phyloP scores from a whole-genome alignment of 2,329 filamentous ascomycete species.

The Diaporthe australafricana region DNA sequence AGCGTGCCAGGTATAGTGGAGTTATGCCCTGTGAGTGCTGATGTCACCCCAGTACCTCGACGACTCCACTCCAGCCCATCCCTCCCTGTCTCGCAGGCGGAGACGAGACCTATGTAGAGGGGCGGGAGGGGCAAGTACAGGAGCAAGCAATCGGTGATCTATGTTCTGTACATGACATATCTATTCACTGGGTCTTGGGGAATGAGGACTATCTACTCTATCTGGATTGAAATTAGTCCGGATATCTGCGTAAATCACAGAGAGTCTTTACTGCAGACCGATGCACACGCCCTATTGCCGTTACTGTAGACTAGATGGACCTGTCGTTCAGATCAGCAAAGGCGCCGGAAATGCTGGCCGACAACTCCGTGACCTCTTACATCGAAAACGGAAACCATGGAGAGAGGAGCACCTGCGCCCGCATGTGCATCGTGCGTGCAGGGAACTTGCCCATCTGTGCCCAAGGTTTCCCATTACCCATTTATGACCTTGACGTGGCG shows the following conservation, averaged over 20 bases:
- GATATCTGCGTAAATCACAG: neutral
- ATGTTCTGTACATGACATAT: neutral
- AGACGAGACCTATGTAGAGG: too few relatives aligned
- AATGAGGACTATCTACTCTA: too few relatives aligned
- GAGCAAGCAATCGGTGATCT: neutral
- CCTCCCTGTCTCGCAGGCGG: neutral
- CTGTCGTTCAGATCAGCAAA: neutral
- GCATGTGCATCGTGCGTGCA: conserved; percentile 28
- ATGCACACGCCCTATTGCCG: too few relatives aligned
- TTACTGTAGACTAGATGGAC: too few relatives aligned
- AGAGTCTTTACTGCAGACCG: neutral
- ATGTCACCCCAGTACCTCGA: neutral
- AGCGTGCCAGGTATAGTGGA: neutral
- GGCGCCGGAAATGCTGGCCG: conserved; percentile 4
- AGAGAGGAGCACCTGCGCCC: conserved; percentile 22
- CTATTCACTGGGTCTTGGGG: neutral
- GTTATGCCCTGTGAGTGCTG: neutral
- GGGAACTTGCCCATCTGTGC: conserved; percentile 4
- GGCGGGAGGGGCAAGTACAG: neutral
- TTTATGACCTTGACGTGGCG: conserved; percentile 19
- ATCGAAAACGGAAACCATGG: conserved; percentile 9
- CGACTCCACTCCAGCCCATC: conserved; percentile 1
- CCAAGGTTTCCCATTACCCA: neutral
- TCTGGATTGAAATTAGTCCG: too few relatives aligned
- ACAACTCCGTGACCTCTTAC: conserved; percentile 18